These are phyloP conservation scores for Colletotrichum sp. DNA, from an alignment of 2,329 filamentous ascomycete species.

Conservation along the genomic window DNA sequence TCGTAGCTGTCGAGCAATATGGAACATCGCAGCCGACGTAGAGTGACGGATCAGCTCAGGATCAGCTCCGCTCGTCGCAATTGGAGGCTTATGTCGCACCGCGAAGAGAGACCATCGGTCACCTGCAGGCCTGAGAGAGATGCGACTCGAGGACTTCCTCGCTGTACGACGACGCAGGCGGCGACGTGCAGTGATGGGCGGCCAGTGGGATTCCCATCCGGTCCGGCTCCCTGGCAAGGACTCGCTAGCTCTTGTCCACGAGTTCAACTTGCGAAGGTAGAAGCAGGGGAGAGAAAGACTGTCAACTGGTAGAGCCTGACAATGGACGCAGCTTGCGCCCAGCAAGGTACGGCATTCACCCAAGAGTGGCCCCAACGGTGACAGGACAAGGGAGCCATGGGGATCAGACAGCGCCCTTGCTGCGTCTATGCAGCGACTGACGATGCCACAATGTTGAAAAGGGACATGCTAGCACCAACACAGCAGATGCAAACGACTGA, in stretches of 20 bases:
- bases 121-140: constrained; percentile 4
- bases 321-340: not conserved
- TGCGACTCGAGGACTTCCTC: constrained; percentile 10
- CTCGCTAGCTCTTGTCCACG: not conserved
- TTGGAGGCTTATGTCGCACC: not conserved
- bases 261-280: not conserved
- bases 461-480: not conserved
- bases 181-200: constrained; percentile 6
- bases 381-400: not conserved
- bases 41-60: not conserved
- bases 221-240: constrained; percentile 4
- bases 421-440: not conserved
- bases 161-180: constrained; percentile 13
- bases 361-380: not conserved
- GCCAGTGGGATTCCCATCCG: constrained; percentile 9
- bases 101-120: not conserved
- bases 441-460: not conserved
- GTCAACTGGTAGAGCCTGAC: not conserved
- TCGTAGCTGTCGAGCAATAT: not conserved
- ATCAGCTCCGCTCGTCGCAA: not conserved
- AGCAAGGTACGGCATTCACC: not conserved
- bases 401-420: not conserved
- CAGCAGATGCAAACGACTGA: not conserved
- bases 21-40: not conserved
- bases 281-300: not conserved